Conservation (phyloP, 2,329 filamentous ascomycete genomes). For the Gaeumannomyces tritici region DNA sequence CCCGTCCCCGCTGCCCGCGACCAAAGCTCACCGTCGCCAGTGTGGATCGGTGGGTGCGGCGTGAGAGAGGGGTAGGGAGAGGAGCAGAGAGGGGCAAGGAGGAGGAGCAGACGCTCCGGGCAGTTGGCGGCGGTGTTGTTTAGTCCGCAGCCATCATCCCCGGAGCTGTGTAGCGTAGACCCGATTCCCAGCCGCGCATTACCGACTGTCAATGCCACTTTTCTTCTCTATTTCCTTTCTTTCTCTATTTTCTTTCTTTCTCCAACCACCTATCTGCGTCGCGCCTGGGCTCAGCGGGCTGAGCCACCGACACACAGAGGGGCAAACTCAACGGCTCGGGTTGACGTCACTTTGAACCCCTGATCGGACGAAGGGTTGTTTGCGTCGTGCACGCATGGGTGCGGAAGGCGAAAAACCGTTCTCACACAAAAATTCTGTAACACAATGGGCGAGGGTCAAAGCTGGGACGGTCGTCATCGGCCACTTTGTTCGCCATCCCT, state of each 20-base stretch:
- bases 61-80: too few relatives aligned
- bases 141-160: background rate
- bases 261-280: too few relatives aligned
- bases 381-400: background rate
- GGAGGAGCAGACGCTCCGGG: background rate
- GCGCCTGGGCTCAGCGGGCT: too few relatives aligned
- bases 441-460: background rate
- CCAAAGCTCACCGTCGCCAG: too few relatives aligned
- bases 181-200: background rate
- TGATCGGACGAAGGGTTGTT: background rate
- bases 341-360: background rate
- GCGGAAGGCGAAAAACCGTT: too few relatives aligned
- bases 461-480: background rate
- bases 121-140: background rate
- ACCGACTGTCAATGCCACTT: background rate
- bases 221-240: background rate
- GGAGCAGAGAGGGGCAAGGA: background rate
- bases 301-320: background rate
- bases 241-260: background rate
- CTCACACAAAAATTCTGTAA: too few relatives aligned
- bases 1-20: too few relatives aligned
- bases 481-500: background rate
- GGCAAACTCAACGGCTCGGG: background rate
- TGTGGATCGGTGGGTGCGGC: too few relatives aligned
- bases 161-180: background rate